phyloP scores from a whole-genome alignment of 2,329 filamentous ascomycete species.

The Colletotrichum siamense region DNA sequence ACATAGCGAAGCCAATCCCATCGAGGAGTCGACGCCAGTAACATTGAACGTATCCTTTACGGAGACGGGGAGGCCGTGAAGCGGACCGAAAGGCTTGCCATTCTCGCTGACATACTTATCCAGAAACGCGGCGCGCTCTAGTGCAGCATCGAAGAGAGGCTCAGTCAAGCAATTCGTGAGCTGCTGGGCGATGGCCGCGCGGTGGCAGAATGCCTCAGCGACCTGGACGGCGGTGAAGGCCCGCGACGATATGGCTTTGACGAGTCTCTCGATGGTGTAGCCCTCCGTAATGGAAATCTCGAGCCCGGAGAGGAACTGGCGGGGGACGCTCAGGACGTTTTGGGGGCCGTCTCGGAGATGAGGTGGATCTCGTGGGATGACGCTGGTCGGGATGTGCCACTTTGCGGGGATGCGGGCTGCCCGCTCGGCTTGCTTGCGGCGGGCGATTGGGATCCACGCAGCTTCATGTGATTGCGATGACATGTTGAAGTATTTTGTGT shows the following conservation, averaged over 20 bases:
- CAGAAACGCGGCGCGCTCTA: slow-evolving; percentile 51
- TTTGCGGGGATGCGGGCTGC: background rate
- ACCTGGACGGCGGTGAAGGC: background rate
- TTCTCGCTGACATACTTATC: slow-evolving; percentile 49
- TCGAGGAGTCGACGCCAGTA: slow-evolving; percentile 51
- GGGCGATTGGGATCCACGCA: slow-evolving; percentile 1
- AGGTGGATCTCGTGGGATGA: slow-evolving; percentile 1
- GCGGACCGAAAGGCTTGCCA: slow-evolving; percentile 54
- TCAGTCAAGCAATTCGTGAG: slow-evolving; percentile 59
- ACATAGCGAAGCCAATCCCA: slow-evolving; percentile 39
- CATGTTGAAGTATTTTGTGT: background rate
- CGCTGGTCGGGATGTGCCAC: background rate
- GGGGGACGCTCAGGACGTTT: background rate
- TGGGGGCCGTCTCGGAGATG: background rate
- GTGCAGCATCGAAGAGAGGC: slow-evolving; percentile 53
- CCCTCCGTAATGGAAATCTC: slow-evolving; percentile 11
- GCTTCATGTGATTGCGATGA: background rate
- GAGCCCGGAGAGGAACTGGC: background rate
- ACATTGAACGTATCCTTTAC: slow-evolving; percentile 51
- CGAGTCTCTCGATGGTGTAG: background rate
- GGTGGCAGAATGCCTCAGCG: slow-evolving; percentile 5
- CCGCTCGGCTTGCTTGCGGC: slow-evolving; percentile 8
- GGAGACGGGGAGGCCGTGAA: slow-evolving; percentile 66
- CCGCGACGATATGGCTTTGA: background rate
- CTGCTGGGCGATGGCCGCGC: slow-evolving; percentile 56